Evolutionary conservation across 495 filamentous ascomycete genomes (phyloP).

Genomic region (Xylaria intraflava): DNA sequence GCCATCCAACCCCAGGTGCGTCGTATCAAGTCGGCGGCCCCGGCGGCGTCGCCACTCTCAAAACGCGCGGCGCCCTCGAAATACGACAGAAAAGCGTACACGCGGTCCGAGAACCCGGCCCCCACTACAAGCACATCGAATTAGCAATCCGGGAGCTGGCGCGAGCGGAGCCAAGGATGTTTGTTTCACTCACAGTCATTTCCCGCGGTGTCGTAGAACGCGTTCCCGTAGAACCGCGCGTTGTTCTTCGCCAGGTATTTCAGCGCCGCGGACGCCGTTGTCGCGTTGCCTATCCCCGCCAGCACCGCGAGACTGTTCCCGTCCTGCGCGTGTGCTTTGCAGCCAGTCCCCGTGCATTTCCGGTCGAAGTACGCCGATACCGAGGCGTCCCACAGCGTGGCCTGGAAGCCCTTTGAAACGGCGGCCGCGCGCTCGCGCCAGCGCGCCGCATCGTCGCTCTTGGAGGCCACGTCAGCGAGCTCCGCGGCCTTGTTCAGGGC

Average conservation of each 20-base stretch:
- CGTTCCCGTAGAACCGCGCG: conserved; percentile 34
- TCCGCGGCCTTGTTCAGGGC: conserved; percentile 36
- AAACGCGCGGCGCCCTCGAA: conserved; percentile 44
- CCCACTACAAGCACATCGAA: not conserved
- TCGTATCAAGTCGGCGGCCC: conserved; percentile 36
- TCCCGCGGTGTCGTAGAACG: conserved; percentile 40
- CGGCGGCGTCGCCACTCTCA: conserved; percentile 20
- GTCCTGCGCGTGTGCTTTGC: conserved; percentile 40
- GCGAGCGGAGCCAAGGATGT: no score
- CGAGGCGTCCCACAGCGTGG: conserved; percentile 27
- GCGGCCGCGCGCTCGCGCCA: conserved; percentile 32
- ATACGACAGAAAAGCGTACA: conserved; percentile 48
- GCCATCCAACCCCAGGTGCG: conserved; percentile 43
- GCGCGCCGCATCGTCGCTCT: conserved; percentile 22
- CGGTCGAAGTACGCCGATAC: conserved; percentile 39
- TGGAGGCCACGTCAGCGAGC: conserved; percentile 27
- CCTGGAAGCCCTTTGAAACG: conserved; percentile 27
- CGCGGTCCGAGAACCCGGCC: conserved; percentile 31
- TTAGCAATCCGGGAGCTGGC: not conserved
- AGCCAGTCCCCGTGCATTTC: conserved; percentile 16
- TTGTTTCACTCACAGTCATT: conserved; percentile 10
- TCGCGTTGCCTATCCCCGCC: conserved; percentile 27
- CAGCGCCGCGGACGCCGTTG: conserved; percentile 25
- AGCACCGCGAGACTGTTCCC: conserved; percentile 40
- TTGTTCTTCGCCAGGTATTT: conserved; percentile 28